phyloP scores from a whole-genome alignment of 257 asterid species.

The Knoxia roxburghii region DNA sequence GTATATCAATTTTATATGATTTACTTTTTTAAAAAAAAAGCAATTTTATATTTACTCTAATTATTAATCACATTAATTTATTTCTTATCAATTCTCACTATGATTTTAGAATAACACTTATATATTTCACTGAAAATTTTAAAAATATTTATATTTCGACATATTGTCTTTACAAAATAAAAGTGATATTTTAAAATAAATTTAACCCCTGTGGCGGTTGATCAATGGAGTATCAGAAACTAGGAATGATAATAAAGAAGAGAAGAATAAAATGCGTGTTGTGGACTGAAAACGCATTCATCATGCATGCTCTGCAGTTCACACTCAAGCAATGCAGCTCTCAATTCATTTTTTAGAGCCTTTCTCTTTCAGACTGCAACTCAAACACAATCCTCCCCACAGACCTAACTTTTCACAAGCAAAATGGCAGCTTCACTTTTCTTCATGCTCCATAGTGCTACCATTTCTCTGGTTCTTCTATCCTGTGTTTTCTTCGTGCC shows the following conservation, averaged over 20 bases:
- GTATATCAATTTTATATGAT: too few relatives aligned
- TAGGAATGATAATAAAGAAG: constrained; percentile 4
- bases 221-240: neutral
- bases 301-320: constrained; percentile 43
- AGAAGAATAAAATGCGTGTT: constrained; percentile 17
- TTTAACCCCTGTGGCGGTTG: too few relatives aligned
- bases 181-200: too few relatives aligned
- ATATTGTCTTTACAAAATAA: too few relatives aligned
- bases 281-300: constrained; percentile 27
- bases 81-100: too few relatives aligned
- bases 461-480: constrained; percentile 5
- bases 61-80: too few relatives aligned
- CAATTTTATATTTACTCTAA: too few relatives aligned
- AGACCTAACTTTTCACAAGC: neutral
- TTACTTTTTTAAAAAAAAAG: too few relatives aligned
- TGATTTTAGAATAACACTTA: too few relatives aligned
- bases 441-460: neutral
- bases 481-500: constrained; percentile 12
- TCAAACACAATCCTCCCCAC: neutral
- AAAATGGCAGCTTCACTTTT: constrained; percentile 11
- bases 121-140: too few relatives aligned
- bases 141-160: too few relatives aligned
- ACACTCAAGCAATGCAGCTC: constrained; percentile 29
- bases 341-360: constrained; percentile 17
- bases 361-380: constrained; percentile 1